These are phyloP conservation scores for Parafenestella ontariensis DNA, from an alignment of 2,329 filamentous ascomycete genomes.

Conservation along the genomic window DNA sequence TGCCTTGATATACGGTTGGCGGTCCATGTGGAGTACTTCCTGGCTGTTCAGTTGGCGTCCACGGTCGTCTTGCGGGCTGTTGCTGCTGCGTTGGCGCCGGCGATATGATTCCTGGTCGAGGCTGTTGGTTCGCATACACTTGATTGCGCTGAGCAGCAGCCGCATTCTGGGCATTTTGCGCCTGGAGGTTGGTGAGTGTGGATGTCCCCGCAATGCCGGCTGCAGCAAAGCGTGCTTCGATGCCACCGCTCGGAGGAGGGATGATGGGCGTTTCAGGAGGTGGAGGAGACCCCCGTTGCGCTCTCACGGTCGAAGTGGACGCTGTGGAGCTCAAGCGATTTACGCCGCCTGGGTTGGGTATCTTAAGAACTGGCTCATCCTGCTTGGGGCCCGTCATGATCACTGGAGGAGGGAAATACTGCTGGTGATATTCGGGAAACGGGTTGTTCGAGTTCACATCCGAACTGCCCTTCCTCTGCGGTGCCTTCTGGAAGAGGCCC, in stretches of 20 bases:
- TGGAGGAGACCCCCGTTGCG: conserved; percentile 89
- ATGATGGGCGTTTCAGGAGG: conserved; percentile 90
- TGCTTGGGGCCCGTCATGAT: conserved; percentile 25
- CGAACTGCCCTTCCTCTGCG: conserved; percentile 47
- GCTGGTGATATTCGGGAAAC: conserved; percentile 64
- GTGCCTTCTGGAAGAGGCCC: conserved; percentile 76
- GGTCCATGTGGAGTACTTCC: conserved; percentile 87
- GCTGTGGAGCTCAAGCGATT: conserved; percentile 79
- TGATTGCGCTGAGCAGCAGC: conserved; percentile 82
- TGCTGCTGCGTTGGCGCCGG: conserved; percentile 51
- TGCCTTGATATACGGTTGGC: conserved; percentile 89
- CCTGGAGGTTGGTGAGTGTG: conserved; percentile 77
- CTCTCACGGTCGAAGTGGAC: conserved; percentile 90
- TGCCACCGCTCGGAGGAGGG: conserved; percentile 78
- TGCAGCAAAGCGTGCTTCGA: conserved; percentile 89
- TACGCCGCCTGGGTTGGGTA: conserved; percentile 61
- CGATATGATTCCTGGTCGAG: conserved; percentile 58
- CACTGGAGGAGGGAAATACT: conserved; percentile 64
- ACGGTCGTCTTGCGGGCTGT: conserved; percentile 67
- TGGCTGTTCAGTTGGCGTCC: conserved; percentile 93
- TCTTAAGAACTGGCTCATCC: conserved; percentile 53
- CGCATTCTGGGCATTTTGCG: conserved; percentile 79
- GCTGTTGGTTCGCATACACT: conserved; percentile 67
- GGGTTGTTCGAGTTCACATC: conserved; percentile 40
- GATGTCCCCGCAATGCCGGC: conserved; percentile 87